Evolutionary conservation across 495 filamentous ascomycete genomes (phyloP).

Genomic region (Talaromyces thailandensis): DNA sequence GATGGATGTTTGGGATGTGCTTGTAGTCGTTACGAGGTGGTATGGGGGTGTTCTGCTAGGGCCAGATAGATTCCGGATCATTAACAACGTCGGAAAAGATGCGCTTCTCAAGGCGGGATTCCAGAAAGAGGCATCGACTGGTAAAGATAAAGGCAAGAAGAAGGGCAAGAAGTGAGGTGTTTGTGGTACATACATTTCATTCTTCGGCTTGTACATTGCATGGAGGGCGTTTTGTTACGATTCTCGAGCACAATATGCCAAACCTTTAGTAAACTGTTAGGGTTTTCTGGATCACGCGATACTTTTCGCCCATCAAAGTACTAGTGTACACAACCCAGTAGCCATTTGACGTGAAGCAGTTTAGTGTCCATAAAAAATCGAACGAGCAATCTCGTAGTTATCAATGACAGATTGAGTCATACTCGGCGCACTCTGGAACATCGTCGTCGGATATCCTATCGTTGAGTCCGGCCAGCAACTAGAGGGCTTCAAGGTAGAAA

Average conservation of each 20-base stretch:
- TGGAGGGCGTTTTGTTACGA: background rate
- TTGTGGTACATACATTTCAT: background rate
- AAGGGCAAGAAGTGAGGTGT: slow-evolving; percentile 48
- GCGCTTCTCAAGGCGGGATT: slow-evolving; percentile 73
- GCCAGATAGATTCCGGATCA: slow-evolving; percentile 80
- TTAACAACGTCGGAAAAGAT: slow-evolving; percentile 78
- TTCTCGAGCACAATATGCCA: too few species aligned
- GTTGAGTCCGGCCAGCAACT: background rate
- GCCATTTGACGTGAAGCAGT: too few species aligned
- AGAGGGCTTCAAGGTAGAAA: background rate
- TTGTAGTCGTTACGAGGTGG: slow-evolving; percentile 94
- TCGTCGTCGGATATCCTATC: background rate
- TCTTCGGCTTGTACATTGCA: background rate
- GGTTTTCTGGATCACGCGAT: background rate
- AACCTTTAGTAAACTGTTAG: too few species aligned
- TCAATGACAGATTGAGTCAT: background rate
- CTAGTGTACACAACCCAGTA: too few species aligned
- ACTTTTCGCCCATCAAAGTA: background rate
- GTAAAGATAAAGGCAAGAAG: slow-evolving; percentile 41
- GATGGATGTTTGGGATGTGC: slow-evolving; percentile 87
- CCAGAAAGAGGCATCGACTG: slow-evolving; percentile 33
- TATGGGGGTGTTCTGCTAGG: slow-evolving; percentile 86
- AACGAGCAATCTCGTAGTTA: too few species aligned
- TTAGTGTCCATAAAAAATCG: too few species aligned
- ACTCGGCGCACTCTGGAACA: background rate